phyloP scores from a whole-genome alignment of 768 basidiomycete species.

The Mycena filopes region DNA sequence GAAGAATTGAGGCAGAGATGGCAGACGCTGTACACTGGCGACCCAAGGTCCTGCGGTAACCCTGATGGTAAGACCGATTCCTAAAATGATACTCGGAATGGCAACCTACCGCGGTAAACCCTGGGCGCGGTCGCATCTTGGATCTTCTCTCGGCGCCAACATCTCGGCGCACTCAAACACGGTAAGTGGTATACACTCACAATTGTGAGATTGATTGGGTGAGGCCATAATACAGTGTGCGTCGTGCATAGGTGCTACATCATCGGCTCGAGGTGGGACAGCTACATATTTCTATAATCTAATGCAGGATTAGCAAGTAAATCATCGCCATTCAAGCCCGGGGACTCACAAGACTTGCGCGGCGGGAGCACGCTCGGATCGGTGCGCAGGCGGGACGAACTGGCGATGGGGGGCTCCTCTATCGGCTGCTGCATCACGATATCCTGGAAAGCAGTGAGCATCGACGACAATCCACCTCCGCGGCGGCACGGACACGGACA shows the following conservation, averaged over 20 bases:
- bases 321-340: not conserved
- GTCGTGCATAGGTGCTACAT: slow-evolving; percentile 1
- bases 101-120: too few species aligned
- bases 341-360: slow-evolving; percentile 11
- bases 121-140: too few species aligned
- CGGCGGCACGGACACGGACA: not conserved
- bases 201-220: slow-evolving; percentile 12
- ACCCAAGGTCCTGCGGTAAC: too few species aligned
- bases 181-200: slow-evolving; percentile 10
- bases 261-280: not conserved
- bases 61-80: too few species aligned
- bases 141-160: too few species aligned
- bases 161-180: too few species aligned
- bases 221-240: slow-evolving; percentile 12
- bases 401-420: not conserved
- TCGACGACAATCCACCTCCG: not conserved
- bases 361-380: not conserved
- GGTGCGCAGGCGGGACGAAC: not conserved
- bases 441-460: not conserved
- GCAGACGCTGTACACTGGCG: too few species aligned
- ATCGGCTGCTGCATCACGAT: not conserved
- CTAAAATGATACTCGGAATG: too few species aligned
- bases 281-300: slow-evolving; percentile 2
- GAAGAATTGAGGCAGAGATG: too few species aligned
- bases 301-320: too few species aligned